Evolutionary conservation across 2,329 filamentous ascomycete species (phyloP).

Genomic region (Emergomyces orientalis): DNA sequence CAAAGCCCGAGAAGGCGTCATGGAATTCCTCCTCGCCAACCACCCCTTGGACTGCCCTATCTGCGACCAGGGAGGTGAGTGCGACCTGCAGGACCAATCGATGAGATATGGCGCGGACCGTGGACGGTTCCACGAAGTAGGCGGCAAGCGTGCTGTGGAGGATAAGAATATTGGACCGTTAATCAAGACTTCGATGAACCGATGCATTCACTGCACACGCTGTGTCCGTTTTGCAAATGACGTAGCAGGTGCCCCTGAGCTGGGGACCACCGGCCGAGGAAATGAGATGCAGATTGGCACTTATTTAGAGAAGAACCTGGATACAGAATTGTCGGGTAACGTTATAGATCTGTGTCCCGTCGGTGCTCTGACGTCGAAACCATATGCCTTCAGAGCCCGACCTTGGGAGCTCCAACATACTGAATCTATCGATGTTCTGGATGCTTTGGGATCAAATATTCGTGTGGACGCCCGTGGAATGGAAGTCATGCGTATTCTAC

Average conservation of each 20-base stretch:
- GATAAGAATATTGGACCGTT: constrained; percentile 98
- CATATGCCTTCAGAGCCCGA: constrained; percentile 91
- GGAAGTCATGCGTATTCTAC: constrained; percentile 91
- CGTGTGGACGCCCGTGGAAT: constrained; percentile 85
- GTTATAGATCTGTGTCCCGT: constrained; percentile 98
- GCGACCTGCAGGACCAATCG: constrained; percentile 97
- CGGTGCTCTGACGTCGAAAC: constrained; percentile 91
- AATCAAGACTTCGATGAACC: constrained; percentile 99
- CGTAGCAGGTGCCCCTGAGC: constrained; percentile 86
- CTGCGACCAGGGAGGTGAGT: constrained; percentile 98
- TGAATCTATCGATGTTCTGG: constrained; percentile 89
- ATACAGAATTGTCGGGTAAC: constrained; percentile 92
- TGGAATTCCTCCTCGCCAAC: constrained; percentile 96
- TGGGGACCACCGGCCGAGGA: constrained; percentile 88
- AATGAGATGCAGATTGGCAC: constrained; percentile 98
- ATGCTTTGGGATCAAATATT: constrained; percentile 89
- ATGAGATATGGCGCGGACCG: constrained; percentile 97
- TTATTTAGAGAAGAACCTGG: constrained; percentile 87
- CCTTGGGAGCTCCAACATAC: constrained; percentile 97
- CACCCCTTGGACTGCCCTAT: constrained; percentile 94
- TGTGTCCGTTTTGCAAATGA: constrained; percentile 98
- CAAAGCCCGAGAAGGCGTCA: constrained; percentile 96
- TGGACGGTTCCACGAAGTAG: constrained; percentile 91
- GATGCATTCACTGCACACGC: constrained; percentile 97
- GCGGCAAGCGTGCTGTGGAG: constrained; percentile 93